Evolutionary conservation across 768 basidiomycete species (phyloP).

Genomic region (Boletus sp.): DNA sequence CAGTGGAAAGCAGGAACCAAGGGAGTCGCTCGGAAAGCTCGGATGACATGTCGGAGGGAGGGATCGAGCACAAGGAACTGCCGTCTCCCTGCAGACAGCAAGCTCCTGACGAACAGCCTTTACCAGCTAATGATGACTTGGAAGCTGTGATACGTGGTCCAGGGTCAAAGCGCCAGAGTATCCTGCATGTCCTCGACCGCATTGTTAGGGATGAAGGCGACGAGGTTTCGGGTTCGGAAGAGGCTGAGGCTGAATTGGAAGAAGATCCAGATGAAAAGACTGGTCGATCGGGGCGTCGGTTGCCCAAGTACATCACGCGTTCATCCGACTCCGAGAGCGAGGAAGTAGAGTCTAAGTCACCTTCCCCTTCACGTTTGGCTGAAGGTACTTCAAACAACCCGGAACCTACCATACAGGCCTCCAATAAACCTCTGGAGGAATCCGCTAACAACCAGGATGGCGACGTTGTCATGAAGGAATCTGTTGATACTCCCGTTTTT

Average conservation of each 20-base stretch:
- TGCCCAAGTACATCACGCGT: slow-evolving; percentile 31
- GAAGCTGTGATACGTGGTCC: slow-evolving; percentile 46
- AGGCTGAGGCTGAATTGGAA: slow-evolving; percentile 41
- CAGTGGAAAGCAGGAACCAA: slow-evolving; percentile 37
- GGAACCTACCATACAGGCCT: slow-evolving; percentile 26
- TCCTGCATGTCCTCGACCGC: slow-evolving; percentile 29
- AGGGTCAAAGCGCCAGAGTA: slow-evolving; percentile 14
- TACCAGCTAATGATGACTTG: slow-evolving; percentile 26
- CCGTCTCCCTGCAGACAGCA: background rate
- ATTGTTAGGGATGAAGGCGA: slow-evolving; percentile 30
- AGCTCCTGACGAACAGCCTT: background rate
- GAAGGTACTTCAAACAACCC: slow-evolving; percentile 35
- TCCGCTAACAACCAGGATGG: background rate
- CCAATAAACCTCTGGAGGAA: background rate
- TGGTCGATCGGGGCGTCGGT: slow-evolving; percentile 33
- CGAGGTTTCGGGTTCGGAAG: slow-evolving; percentile 38
- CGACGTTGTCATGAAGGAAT: slow-evolving; percentile 12
- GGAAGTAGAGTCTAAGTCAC: slow-evolving; percentile 26
- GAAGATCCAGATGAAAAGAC: slow-evolving; percentile 38
- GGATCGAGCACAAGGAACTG: slow-evolving; percentile 12
- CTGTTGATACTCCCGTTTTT: background rate
- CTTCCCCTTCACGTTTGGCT: slow-evolving; percentile 15
- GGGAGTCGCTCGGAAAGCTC: slow-evolving; percentile 41
- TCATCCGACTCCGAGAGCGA: slow-evolving; percentile 37
- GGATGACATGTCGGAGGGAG: slow-evolving; percentile 21